Conservation (phyloP, 129 eudicot species). For the Cynara cardunculus region DNA sequence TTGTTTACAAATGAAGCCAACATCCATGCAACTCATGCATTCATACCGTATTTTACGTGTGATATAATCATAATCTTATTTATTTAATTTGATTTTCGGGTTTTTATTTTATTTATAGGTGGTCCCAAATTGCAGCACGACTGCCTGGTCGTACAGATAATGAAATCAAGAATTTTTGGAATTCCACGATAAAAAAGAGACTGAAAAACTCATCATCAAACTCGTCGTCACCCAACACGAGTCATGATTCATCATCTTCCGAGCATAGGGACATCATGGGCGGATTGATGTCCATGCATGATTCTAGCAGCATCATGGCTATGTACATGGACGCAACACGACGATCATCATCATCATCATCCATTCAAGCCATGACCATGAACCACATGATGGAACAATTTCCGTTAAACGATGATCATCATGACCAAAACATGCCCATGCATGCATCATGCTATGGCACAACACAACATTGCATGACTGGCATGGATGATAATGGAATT, state of each 20-base stretch:
- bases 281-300: constrained; percentile 31
- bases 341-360: constrained; percentile 42
- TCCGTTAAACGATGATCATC: constrained; percentile 13
- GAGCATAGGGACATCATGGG: constrained; percentile 35
- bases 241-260: constrained; percentile 50
- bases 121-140: constrained; percentile 91
- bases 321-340: constrained; percentile 49
- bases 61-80: not conserved
- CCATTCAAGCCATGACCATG: constrained; percentile 47
- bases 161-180: constrained; percentile 86
- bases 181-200: constrained; percentile 77
- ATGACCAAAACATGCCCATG: constrained; percentile 20
- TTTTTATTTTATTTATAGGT: constrained; percentile 29
- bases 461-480: constrained; percentile 33
- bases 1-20: constrained; percentile 32
- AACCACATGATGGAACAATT: constrained; percentile 38
- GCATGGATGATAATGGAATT: constrained; percentile 28
- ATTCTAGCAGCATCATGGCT: constrained; percentile 39
- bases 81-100: not conserved
- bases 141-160: constrained; percentile 89
- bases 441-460: constrained; percentile 38
- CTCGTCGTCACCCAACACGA: constrained; percentile 56
- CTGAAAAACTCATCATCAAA: constrained; percentile 54
- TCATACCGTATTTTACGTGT: constrained; percentile 37
- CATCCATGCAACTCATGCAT: constrained; percentile 56